phyloP scores from a whole-genome alignment of 192 early-diverging fungal genomes.

The Umbelopsis vinacea region DNA sequence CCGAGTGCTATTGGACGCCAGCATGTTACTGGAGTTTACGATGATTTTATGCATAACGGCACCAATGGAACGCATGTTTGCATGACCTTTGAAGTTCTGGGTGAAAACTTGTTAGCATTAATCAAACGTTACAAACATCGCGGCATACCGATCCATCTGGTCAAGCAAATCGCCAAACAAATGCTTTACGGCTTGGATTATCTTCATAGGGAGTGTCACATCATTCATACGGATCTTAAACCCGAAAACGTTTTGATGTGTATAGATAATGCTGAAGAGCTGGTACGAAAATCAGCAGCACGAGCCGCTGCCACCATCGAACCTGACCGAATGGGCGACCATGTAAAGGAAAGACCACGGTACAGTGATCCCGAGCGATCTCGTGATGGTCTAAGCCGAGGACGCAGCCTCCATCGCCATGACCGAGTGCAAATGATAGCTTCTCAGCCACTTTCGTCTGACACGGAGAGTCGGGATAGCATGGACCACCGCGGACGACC shows the following conservation, averaged over 20 bases:
- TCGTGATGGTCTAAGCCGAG: slow-evolving; percentile 13
- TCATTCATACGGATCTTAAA: slow-evolving; percentile 98
- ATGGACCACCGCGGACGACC: slow-evolving; percentile 1
- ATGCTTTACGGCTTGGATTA: slow-evolving; percentile 92
- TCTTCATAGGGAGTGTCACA: slow-evolving; percentile 90
- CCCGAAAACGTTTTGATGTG: slow-evolving; percentile 97
- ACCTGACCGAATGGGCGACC: slow-evolving; percentile 29
- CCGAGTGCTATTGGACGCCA: slow-evolving; percentile 56
- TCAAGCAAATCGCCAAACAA: slow-evolving; percentile 91
- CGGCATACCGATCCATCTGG: slow-evolving; percentile 85
- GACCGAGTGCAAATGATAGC: slow-evolving; percentile 33
- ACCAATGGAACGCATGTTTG: slow-evolving; percentile 91
- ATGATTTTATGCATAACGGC: slow-evolving; percentile 89
- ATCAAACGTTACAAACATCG: slow-evolving; percentile 81
- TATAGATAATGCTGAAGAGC: slow-evolving; percentile 83
- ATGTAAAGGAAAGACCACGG: slow-evolving; percentile 30
- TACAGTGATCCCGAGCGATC: slow-evolving; percentile 31
- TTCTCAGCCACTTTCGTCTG: slow-evolving; percentile 35
- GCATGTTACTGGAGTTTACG: slow-evolving; percentile 87
- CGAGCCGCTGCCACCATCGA: slow-evolving; percentile 35
- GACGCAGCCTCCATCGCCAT: slow-evolving; percentile 18
- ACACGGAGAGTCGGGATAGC: slow-evolving; percentile 22
- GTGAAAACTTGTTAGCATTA: slow-evolving; percentile 91
- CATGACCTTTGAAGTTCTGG: slow-evolving; percentile 98
- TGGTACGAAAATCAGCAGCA: slow-evolving; percentile 55